These are phyloP conservation scores for Boletus edulis DNA, from an alignment of 768 basidiomycete species.

Conservation along the genomic window DNA sequence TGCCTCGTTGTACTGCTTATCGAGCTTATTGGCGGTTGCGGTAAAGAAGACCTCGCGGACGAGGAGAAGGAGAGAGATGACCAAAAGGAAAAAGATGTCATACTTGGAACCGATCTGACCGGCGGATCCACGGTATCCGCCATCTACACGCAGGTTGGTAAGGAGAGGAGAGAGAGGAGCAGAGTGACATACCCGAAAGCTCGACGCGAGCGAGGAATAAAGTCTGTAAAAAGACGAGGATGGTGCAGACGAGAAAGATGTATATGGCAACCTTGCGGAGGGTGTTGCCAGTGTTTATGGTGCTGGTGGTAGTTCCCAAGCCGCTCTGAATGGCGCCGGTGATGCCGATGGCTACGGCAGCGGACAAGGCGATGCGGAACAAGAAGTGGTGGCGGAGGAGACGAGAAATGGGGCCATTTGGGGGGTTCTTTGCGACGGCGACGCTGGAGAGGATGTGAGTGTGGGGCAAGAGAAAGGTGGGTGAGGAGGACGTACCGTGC, in stretches of 20 bases:
- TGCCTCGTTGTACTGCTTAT: slow-evolving; percentile 25
- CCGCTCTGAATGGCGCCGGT: slow-evolving; percentile 20
- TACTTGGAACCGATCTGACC: slow-evolving; percentile 14
- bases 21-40: slow-evolving; percentile 17
- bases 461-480: neutral
- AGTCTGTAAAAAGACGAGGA: slow-evolving; percentile 20
- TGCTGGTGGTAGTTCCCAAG: neutral
- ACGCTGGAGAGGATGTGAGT: slow-evolving; percentile 8
- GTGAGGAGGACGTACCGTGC: slow-evolving; percentile 24
- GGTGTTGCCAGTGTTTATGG: slow-evolving; percentile 17
- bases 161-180: neutral
- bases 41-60: slow-evolving; percentile 31
- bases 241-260: slow-evolving; percentile 29
- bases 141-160: slow-evolving; percentile 3
- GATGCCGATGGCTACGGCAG: slow-evolving; percentile 29
- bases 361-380: slow-evolving; percentile 25
- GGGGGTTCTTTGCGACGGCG: slow-evolving; percentile 15
- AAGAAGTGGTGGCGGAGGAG: slow-evolving; percentile 17
- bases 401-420: slow-evolving; percentile 10
- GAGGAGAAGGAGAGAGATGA: slow-evolving; percentile 25
- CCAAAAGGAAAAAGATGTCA: slow-evolving; percentile 22
- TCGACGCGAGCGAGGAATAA: slow-evolving; percentile 19
- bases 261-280: slow-evolving; percentile 28
- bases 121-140: neutral
- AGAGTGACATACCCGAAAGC: slow-evolving; percentile 7